A percentile compares a stretch with the other conserved stretches of the same genome.
These are phyloP conservation scores for Phytophthora syringae DNA, from an alignment of 352 stramenopile species.

Conservation along the genomic window DNA sequence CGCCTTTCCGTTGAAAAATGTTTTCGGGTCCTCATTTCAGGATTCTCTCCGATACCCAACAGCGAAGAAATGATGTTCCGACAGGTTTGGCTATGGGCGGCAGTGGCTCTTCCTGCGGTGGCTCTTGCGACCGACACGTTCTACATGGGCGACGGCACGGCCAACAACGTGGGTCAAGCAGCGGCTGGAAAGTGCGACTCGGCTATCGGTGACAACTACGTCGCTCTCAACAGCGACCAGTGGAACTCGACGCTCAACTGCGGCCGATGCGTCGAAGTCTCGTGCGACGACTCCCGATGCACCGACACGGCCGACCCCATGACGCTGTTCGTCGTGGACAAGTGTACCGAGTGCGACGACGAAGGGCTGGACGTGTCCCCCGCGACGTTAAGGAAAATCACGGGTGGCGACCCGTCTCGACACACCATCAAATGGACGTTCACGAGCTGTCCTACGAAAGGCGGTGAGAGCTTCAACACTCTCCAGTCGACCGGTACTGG, in stretches of 20 bases:
- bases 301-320: conserved; percentile 35
- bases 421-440: conserved; percentile 56
- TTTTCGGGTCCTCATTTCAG: conserved; percentile 12
- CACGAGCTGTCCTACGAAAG: conserved; percentile 50
- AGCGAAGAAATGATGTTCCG: conserved; percentile 20
- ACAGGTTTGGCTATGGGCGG: conserved; percentile 19
- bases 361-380: conserved; percentile 58
- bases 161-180: conserved; percentile 47
- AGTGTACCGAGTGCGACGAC: conserved; percentile 62
- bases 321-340: conserved; percentile 66
- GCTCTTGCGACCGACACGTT: conserved; percentile 28
- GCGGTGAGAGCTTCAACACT: conserved; percentile 33
- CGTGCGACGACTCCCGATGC: conserved; percentile 57
- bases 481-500: conserved; percentile 10
- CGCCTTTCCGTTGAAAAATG: conserved; percentile 2
- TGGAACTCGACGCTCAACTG: conserved; percentile 65
- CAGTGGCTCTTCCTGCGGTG: conserved; percentile 17
- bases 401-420: conserved; percentile 37
- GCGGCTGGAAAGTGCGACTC: conserved; percentile 65
- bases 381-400: conserved; percentile 48
- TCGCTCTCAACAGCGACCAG: conserved; percentile 60
- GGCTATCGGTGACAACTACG: conserved; percentile 51
- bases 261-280: conserved; percentile 66
- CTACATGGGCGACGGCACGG: conserved; percentile 53
- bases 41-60: conserved; percentile 17